phyloP scores from a whole-genome alignment of 2,329 filamentous ascomycete genomes.

The Fusarium sp. region DNA sequence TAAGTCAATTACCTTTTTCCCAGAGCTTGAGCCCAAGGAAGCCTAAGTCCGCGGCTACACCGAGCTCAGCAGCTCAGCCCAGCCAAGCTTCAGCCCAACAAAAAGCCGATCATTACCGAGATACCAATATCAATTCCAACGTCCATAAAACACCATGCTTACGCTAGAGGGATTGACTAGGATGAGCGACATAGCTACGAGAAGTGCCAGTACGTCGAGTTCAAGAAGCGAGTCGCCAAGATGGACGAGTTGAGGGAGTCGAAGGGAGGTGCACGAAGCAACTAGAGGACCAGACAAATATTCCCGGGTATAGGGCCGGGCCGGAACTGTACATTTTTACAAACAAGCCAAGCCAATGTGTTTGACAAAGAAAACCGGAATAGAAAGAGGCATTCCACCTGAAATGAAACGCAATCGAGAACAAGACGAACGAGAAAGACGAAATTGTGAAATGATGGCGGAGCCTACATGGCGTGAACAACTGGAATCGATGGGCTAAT shows the following conservation, averaged over 20 bases:
- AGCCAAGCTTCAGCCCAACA: background rate
- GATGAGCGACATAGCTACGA: conserved; percentile 97
- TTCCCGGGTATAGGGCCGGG: conserved; percentile 28
- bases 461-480: conserved; percentile 30
- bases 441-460: conserved; percentile 24
- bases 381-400: conserved; percentile 38
- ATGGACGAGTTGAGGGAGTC: conserved; percentile 94
- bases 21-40: conserved; percentile 4
- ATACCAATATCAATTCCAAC: conserved; percentile 8
- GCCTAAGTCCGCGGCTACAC: background rate
- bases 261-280: conserved; percentile 85
- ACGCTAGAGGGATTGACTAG: conserved; percentile 56
- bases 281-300: conserved; percentile 59
- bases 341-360: conserved; percentile 33
- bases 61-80: conserved; percentile 1
- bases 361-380: conserved; percentile 39
- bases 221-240: conserved; percentile 97
- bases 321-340: conserved; percentile 46
- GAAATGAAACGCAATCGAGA: conserved; percentile 17
- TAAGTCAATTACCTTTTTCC: conserved; percentile 57
- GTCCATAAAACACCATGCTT: conserved; percentile 27
- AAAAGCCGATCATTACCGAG: conserved; percentile 19
- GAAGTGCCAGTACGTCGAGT: conserved; percentile 99
- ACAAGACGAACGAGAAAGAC: conserved; percentile 1
- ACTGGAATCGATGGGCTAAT: conserved; percentile 41